phyloP scores from a whole-genome alignment of 164 flowering plant species.

The Hamamelis virginiana region DNA sequence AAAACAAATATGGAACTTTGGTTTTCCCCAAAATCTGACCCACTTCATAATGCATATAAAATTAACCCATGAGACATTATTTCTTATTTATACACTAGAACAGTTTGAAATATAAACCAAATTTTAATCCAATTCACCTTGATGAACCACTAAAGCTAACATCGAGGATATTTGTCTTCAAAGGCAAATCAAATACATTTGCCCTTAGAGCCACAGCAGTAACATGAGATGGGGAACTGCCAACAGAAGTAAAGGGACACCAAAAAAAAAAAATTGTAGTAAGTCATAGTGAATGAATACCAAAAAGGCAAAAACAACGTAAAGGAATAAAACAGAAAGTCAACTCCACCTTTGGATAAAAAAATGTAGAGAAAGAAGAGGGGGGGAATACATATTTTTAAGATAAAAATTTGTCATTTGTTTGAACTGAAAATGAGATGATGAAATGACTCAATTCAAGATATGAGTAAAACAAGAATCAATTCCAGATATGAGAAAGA shows the following conservation, averaged over 20 bases:
- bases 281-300: too few species aligned
- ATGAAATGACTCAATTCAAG: neutral
- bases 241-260: slow-evolving; percentile 4
- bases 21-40: too few species aligned
- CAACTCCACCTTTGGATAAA: neutral
- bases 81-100: neutral
- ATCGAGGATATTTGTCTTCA: slow-evolving; percentile 35
- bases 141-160: slow-evolving; percentile 34
- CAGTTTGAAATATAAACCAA: neutral
- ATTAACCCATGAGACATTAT: neutral
- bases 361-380: neutral
- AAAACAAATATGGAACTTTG: neutral
- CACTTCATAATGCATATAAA: too few species aligned
- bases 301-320: too few species aligned
- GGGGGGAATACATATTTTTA: neutral
- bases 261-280: neutral
- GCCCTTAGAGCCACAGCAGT: slow-evolving; percentile 43
- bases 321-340: neutral
- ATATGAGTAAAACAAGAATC: neutral
- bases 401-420: neutral
- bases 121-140: slow-evolving; percentile 42
- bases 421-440: neutral
- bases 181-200: slow-evolving; percentile 57
- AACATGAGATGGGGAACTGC: slow-evolving; percentile 78
- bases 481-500: neutral